phyloP scores from a whole-genome alignment of 2,329 filamentous ascomycete species.

The Aureobasidium sp. region DNA sequence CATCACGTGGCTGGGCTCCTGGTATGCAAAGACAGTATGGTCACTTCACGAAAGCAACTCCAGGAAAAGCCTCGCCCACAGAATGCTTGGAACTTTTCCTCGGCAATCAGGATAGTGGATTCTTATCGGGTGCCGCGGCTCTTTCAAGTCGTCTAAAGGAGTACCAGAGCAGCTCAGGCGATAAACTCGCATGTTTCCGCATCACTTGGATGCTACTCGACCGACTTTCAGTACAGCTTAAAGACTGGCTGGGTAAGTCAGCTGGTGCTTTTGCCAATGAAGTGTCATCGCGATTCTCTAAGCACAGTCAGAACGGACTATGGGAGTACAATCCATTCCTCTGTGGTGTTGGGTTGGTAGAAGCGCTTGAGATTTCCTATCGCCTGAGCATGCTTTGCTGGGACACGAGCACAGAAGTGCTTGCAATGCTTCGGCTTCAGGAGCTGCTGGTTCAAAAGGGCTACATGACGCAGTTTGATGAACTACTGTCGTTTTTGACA shows the following conservation, averaged over 20 bases:
- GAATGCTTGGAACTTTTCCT: not conserved
- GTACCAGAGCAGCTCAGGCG: too few relatives aligned
- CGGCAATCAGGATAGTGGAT: not conserved
- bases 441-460: not conserved
- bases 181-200: too few relatives aligned
- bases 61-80: not conserved
- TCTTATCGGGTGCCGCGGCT: not conserved
- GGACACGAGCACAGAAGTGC: not conserved
- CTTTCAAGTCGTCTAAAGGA: too few relatives aligned
- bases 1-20: not conserved
- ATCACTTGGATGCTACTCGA: not conserved
- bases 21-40: not conserved
- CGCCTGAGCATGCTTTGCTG: not conserved
- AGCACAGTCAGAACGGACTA: not conserved
- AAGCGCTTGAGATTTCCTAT: not conserved
- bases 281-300: not conserved
- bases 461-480: not conserved
- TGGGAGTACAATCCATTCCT: not conserved
- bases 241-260: not conserved
- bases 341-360: not conserved
- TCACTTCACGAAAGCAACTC: not conserved
- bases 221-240: not conserved
- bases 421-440: not conserved
- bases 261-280: not conserved
- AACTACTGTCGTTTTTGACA: too few relatives aligned